phyloP scores from a whole-genome alignment of 2,329 filamentous ascomycete species.

The Claviceps arundinis region DNA sequence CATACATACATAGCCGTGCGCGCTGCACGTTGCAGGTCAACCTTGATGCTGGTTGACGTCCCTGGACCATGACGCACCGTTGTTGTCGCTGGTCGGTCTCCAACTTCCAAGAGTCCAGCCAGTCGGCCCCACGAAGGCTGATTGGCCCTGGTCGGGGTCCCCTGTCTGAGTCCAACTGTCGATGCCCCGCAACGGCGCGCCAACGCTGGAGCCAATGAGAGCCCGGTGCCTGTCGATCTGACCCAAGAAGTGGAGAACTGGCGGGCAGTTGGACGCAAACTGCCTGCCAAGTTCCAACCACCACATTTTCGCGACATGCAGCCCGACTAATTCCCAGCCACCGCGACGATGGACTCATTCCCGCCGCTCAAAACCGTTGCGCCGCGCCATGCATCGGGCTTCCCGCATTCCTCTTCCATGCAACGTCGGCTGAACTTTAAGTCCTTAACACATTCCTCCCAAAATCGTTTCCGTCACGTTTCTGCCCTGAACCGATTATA shows the following conservation, averaged over 20 bases:
- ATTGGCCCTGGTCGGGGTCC: not conserved
- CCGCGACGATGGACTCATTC: not conserved
- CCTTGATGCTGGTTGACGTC: too few relatives aligned
- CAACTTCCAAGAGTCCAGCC: not conserved
- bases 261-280: not conserved
- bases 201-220: not conserved
- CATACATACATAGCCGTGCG: too few relatives aligned
- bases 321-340: conserved; percentile 3
- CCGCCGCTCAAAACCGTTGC: conserved; percentile 1
- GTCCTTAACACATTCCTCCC: not conserved
- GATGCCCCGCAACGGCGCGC: not conserved
- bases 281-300: conserved; percentile 5
- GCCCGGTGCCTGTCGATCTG: not conserved
- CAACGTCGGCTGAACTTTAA: too few relatives aligned
- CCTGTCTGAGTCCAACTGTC: too few relatives aligned
- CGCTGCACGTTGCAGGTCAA: too few relatives aligned
- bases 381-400: not conserved
- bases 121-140: not conserved
- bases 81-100: not conserved
- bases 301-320: not conserved
- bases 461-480: too few relatives aligned
- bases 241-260: not conserved
- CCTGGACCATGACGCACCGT: not conserved
- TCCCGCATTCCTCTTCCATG: not conserved
- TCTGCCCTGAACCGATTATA: not conserved